These are phyloP conservation scores for Neopestalotiopsis sp. DNA, from an alignment of 2,329 filamentous ascomycete genomes.

Conservation along the genomic window DNA sequence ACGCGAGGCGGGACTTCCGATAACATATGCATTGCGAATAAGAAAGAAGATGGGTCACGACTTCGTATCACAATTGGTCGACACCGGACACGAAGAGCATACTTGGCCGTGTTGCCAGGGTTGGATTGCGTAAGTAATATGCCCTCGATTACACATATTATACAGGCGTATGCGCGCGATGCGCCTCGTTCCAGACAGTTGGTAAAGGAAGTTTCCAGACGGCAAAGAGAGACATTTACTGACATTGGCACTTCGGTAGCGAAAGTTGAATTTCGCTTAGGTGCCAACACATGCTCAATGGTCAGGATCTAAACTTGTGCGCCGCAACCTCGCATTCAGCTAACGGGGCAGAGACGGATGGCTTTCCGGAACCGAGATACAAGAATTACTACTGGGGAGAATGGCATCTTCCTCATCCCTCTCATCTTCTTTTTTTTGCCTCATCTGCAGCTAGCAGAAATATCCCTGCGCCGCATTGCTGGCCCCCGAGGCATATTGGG, in stretches of 20 bases:
- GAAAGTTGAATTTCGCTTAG: neutral
- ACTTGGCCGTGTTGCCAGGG: neutral
- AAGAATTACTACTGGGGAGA: neutral
- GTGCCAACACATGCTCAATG: neutral
- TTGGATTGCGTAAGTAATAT: neutral
- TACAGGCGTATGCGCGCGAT: neutral
- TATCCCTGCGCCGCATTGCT: neutral
- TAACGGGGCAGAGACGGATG: neutral
- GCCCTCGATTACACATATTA: neutral
- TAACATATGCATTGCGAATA: neutral
- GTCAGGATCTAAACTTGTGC: neutral
- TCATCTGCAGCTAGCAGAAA: neutral
- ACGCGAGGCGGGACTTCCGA: neutral
- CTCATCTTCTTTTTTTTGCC: neutral
- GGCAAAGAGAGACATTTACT: neutral
- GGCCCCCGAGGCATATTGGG: neutral
- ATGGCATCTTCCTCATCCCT: neutral
- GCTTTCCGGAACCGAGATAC: neutral
- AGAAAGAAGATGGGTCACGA: neutral
- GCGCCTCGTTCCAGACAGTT: neutral
- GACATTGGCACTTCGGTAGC: neutral
- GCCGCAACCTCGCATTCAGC: neutral
- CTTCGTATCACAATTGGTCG: neutral
- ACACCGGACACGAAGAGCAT: neutral
- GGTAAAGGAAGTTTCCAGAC: neutral